These are phyloP conservation scores for Pyrenochaeta sp. DNA, from an alignment of 2,329 filamentous ascomycete genomes.

Conservation along the genomic window DNA sequence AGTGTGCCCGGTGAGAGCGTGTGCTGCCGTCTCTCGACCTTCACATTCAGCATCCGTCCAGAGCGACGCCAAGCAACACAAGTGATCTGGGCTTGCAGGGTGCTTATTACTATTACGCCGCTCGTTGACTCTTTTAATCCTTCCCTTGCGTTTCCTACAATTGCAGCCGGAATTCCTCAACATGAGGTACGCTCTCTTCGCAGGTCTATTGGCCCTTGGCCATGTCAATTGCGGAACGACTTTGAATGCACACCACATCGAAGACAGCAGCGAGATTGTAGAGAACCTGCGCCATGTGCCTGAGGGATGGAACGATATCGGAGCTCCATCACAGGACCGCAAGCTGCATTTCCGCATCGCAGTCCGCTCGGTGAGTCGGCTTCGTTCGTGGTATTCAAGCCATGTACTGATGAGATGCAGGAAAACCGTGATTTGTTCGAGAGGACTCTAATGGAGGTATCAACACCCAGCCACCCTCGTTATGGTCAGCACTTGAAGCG, in stretches of 20 bases:
- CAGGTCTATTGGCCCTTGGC: constrained; percentile 44
- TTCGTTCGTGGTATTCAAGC: background rate
- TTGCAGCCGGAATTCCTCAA: background rate
- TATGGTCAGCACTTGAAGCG: constrained; percentile 71
- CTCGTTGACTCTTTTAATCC: background rate
- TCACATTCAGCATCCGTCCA: background rate
- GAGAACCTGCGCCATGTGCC: constrained; percentile 45
- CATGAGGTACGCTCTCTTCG: constrained; percentile 44
- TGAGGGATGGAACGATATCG: constrained; percentile 47
- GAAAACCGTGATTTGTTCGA: constrained; percentile 63
- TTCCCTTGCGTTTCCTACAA: constrained; percentile 1
- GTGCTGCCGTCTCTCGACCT: background rate
- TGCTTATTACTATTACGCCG: background rate
- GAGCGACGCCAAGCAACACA: background rate
- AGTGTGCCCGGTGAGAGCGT: background rate
- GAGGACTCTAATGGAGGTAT: constrained; percentile 67
- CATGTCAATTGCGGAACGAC: constrained; percentile 33
- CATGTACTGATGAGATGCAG: constrained; percentile 36
- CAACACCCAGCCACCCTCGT: constrained; percentile 64
- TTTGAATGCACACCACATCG: constrained; percentile 31
- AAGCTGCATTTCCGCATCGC: constrained; percentile 52
- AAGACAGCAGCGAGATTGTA: constrained; percentile 34
- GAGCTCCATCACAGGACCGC: constrained; percentile 38
- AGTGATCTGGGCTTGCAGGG: background rate
- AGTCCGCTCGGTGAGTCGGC: constrained; percentile 46